Base-by-base conservation (phyloP, 305 asterid genomes). In the Withania somnifera region DNA sequence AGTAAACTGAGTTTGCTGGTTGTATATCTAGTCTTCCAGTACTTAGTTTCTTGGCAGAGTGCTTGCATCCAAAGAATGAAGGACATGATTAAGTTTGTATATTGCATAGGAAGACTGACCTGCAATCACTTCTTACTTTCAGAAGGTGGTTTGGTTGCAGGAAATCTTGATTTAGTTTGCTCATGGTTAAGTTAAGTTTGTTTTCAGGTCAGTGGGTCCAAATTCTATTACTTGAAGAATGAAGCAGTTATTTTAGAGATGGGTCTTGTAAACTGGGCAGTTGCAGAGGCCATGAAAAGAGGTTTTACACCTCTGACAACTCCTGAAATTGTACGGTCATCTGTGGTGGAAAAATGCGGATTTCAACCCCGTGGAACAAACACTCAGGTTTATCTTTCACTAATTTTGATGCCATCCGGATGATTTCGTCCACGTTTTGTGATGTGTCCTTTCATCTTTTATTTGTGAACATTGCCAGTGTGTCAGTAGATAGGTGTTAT, bases 361-460 rank as follows among this genome's bases (percentile, higher is more conserved):
- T 96, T 96, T 86, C 99, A 93, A 89, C 99, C 99, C 64, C 98
- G 98, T 42, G 99, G 98, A 83, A 85, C 97, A n/a, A 96, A 94
- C 88, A 94, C 99, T 87, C 99, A 94, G 97, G 99, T 95, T 69
- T 56, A 76, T 79, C 50, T 19, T 57, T 82, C 73, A 81, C 19
- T 50, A 50, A 17, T 5, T 9, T 9, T 66, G 76, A 66, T 75
- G n/a, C 60, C 58, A 9, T 75, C 50, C 15, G 56, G 61, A 26
- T 73, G 79, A 47, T 34, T 54, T n/a, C 24, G 20, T 53, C 47
- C 45, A 20, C 69, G 36, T 24, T 36, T 30, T 40, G 50, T 69
- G 50, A 28, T 81, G 11, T 52, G 13, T 5, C 56, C 30, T 34
- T 36, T 42, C 19, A 51, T 17, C 36, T 83, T 54, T 28, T 75